Percentiles rank a stretch among this genome's conserved stretches.
phyloP scores from a whole-genome alignment of 139 green algal genomes.

The Tetraselmis striata region DNA sequence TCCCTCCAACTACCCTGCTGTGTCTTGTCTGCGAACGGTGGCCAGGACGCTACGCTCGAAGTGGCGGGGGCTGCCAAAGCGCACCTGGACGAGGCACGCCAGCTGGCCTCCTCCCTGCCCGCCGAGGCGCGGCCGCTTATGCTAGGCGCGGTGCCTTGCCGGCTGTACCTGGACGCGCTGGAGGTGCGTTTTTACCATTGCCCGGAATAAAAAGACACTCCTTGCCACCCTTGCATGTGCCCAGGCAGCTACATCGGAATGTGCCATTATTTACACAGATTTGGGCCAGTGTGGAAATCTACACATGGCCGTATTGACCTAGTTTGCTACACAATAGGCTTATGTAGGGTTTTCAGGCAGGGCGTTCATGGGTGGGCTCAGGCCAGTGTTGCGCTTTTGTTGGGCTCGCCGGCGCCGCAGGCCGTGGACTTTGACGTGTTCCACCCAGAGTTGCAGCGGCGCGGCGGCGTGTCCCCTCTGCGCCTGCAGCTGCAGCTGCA shows the following conservation, averaged over 20 bases:
- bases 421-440: slow-evolving; percentile 55
- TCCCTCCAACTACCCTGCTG: too few species aligned
- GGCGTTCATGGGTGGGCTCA: background rate
- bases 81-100: slow-evolving; percentile 59
- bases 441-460: slow-evolving; percentile 24
- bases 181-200: too few species aligned
- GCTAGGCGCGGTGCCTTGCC: slow-evolving; percentile 38
- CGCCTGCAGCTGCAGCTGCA: slow-evolving; percentile 55
- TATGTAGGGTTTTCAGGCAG: background rate
- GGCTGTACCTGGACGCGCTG: slow-evolving; percentile 55
- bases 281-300: background rate
- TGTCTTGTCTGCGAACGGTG: background rate
- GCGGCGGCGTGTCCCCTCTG: slow-evolving; percentile 36
- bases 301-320: too few species aligned
- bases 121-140: slow-evolving; percentile 31
- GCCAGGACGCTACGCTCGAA: slow-evolving; percentile 4
- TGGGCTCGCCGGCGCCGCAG: background rate
- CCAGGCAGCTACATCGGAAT: background rate
- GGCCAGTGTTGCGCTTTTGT: too few species aligned
- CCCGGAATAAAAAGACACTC: background rate
- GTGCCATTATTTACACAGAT: background rate
- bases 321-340: background rate
- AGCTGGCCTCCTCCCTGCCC: slow-evolving; percentile 29
- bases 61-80: slow-evolving; percentile 52
- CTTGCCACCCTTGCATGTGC: background rate